A percentile compares a stretch with the other conserved stretches of the same genome.
These are phyloP conservation scores for Melanogaster broomeanus DNA, from an alignment of 768 basidiomycete species.

Conservation along the genomic window DNA sequence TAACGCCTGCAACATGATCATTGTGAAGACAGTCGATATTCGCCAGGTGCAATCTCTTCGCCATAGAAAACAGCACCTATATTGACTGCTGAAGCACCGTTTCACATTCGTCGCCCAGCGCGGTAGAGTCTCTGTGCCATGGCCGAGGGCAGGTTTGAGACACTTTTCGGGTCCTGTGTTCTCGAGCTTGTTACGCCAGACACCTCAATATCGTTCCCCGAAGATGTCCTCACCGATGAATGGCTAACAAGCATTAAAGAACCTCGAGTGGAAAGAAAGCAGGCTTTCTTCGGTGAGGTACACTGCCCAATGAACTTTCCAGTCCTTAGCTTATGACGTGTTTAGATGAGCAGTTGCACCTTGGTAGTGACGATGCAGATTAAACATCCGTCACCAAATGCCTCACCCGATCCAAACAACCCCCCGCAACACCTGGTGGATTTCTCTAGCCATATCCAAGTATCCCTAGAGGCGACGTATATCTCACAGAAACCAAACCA, in stretches of 20 bases:
- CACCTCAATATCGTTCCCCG: conserved; percentile 62
- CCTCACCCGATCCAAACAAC: conserved; percentile 15
- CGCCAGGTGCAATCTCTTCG: too few species aligned
- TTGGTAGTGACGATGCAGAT: conserved; percentile 44
- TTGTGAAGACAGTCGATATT: neutral
- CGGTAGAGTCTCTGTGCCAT: conserved; percentile 9
- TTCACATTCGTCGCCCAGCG: neutral
- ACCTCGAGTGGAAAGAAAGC: conserved; percentile 50
- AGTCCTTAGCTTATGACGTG: conserved; percentile 16
- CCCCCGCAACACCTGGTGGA: conserved; percentile 47
- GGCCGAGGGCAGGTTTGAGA: conserved; percentile 53
- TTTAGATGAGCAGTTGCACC: conserved; percentile 57
- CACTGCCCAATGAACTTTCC: conserved; percentile 11
- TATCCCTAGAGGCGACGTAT: conserved; percentile 82
- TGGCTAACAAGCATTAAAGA: conserved; percentile 56
- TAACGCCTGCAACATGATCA: conserved; percentile 5
- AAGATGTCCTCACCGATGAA: conserved; percentile 43
- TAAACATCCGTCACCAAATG: conserved; percentile 35
- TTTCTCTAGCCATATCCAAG: conserved; percentile 69
- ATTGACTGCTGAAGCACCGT: neutral
- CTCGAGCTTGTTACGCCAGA: conserved; percentile 69
- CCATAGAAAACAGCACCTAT: neutral
- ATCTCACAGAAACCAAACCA: conserved; percentile 51
- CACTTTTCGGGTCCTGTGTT: conserved; percentile 57
- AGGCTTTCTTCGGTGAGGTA: conserved; percentile 75